Percentiles rank a stretch among this genome's conserved stretches.
These are phyloP conservation scores for Botryotinia convoluta DNA, from an alignment of 2,329 filamentous ascomycete genomes.

Conservation along the genomic window DNA sequence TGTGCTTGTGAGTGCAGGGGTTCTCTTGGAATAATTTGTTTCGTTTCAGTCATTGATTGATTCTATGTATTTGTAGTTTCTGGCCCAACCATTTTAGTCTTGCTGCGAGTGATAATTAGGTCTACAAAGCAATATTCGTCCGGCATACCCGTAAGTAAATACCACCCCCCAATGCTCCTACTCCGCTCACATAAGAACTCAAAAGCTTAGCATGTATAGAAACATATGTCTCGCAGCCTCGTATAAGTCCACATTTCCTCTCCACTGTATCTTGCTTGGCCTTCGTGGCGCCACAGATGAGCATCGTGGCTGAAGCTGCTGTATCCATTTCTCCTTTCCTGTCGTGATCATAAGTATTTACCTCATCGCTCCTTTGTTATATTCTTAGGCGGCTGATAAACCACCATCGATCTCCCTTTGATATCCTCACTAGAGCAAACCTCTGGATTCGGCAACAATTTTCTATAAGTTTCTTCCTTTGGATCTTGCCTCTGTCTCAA, in stretches of 20 bases:
- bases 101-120: neutral
- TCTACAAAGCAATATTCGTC: too few relatives aligned
- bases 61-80: neutral
- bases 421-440: constrained; percentile 46
- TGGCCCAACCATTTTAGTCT: neutral
- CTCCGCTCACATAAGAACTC: neutral
- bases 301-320: neutral
- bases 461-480: constrained; percentile 46
- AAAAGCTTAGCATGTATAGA: neutral
- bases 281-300: neutral
- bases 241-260: constrained; percentile 6
- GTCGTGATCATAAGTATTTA: neutral
- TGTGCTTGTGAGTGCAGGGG: neutral
- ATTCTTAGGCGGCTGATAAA: constrained; percentile 23
- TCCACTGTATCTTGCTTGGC: neutral
- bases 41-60: neutral
- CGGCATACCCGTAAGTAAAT: neutral
- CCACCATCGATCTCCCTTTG: constrained; percentile 25
- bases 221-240: neutral
- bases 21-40: neutral
- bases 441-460: constrained; percentile 46
- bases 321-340: neutral
- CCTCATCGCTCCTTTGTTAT: neutral
- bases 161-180: neutral
- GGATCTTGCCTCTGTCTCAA: constrained; percentile 58